Conservation (phyloP, 1,139 yeast species). For the Magnusiomyces sp. region DNA sequence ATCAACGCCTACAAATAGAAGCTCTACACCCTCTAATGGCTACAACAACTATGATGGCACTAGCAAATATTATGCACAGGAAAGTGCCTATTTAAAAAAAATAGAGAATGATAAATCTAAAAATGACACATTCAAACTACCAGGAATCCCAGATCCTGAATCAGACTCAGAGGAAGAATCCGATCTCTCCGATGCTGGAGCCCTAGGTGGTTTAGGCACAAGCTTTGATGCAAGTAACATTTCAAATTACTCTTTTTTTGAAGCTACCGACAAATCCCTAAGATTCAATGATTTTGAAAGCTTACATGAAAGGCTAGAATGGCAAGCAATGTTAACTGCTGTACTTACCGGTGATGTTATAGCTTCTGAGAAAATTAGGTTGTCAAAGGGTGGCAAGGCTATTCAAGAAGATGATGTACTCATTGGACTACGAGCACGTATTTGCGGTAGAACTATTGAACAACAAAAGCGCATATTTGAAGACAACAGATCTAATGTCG, state of each 20-base stretch:
- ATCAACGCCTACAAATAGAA: too few relatives aligned
- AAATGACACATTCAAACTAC: conserved; percentile 37
- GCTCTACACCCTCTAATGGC: too few relatives aligned
- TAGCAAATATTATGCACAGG: conserved; percentile 43
- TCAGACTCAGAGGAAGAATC: conserved; percentile 21
- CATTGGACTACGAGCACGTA: conserved; percentile 72
- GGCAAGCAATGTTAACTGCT: conserved; percentile 90
- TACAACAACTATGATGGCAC: too few relatives aligned
- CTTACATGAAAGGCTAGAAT: conserved; percentile 75
- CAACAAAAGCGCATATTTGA: conserved; percentile 71
- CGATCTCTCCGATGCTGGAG: conserved; percentile 20
- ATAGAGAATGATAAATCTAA: conserved; percentile 57
- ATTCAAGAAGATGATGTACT: conserved; percentile 60
- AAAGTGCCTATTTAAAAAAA: conserved; percentile 56
- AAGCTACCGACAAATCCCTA: conserved; percentile 17
- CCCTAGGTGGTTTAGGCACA: conserved; percentile 30
- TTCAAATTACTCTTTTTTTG: conserved; percentile 19
- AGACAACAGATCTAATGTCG: conserved; percentile 66
- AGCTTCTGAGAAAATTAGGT: conserved; percentile 78
- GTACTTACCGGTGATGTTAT: conserved; percentile 95
- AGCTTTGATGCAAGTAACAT: conserved; percentile 29
- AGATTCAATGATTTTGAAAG: conserved; percentile 34
- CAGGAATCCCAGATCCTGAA: conserved; percentile 24
- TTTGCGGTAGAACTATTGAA: conserved; percentile 70
- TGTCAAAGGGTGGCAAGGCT: conserved; percentile 38